These are phyloP conservation scores for Plasmodium malariae DNA, from an alignment of 169 alveolate genomes.

Conservation along the genomic window DNA sequence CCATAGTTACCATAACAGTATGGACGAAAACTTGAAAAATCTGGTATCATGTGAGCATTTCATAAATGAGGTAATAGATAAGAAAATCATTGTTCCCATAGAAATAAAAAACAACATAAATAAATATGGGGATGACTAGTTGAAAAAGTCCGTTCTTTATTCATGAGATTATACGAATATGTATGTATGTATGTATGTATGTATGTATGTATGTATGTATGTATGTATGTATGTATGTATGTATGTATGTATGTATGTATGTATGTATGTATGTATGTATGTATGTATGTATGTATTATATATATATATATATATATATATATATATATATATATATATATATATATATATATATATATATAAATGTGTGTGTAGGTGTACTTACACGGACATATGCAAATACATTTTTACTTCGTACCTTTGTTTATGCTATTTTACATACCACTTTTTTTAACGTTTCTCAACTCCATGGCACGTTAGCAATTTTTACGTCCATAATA, in stretches of 20 bases:
- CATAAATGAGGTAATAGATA: slow-evolving; percentile 16
- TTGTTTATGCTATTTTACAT: too few species aligned
- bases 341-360: too few species aligned
- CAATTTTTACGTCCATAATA: too few species aligned
- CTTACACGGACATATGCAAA: too few species aligned
- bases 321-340: too few species aligned
- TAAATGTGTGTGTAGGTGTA: too few species aligned
- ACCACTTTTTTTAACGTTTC: too few species aligned
- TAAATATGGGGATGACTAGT: not conserved
- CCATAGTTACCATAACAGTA: slow-evolving; percentile 33
- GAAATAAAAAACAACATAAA: slow-evolving; percentile 14
- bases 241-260: not conserved
- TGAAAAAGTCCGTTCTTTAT: not conserved
- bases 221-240: not conserved
- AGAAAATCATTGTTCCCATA: slow-evolving; percentile 38
- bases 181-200: not conserved
- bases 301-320: too few species aligned
- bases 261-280: not conserved
- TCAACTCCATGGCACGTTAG: too few species aligned
- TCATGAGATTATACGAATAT: not conserved
- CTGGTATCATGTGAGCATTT: slow-evolving; percentile 14
- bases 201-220: too few species aligned
- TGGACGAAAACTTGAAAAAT: slow-evolving; percentile 40
- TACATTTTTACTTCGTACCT: too few species aligned
- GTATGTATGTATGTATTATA: not conserved